Conservation (phyloP, 768 basidiomycete species). For the Chiua virens region DNA sequence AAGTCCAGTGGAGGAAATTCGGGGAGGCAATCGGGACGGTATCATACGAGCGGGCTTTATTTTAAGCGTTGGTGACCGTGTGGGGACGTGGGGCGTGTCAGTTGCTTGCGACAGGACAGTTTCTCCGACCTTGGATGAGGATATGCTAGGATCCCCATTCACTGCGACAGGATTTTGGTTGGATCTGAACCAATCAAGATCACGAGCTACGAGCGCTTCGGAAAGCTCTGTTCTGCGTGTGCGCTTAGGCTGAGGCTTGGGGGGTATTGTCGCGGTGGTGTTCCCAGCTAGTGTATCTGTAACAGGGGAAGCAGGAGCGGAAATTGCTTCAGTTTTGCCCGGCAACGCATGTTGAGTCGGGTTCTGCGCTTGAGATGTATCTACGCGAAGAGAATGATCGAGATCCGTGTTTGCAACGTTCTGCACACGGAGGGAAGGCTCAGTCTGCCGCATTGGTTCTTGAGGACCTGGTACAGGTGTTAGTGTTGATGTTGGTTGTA, state of each 20-base stretch:
- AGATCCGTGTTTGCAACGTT: neutral
- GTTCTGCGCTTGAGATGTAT: neutral
- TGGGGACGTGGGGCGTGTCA: neutral
- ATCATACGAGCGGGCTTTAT: constrained; percentile 29
- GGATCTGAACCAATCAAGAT: constrained; percentile 30
- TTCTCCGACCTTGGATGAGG: neutral
- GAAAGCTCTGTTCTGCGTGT: constrained; percentile 19
- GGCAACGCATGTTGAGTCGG: neutral
- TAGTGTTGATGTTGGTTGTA: neutral
- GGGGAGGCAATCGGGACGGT: constrained; percentile 21
- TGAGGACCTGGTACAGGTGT: neutral
- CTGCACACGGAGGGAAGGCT: neutral
- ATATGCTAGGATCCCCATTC: neutral
- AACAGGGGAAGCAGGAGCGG: neutral
- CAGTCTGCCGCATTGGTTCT: neutral
- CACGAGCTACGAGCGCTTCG: constrained; percentile 27
- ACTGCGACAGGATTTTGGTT: constrained; percentile 1
- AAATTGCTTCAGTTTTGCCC: neutral
- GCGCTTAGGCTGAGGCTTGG: constrained; percentile 31
- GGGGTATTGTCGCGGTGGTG: neutral
- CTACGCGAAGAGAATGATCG: neutral
- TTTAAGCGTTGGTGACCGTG: constrained; percentile 2
- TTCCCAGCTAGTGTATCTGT: neutral
- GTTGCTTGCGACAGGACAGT: neutral
- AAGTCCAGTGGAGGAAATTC: constrained; percentile 6